Base-by-base conservation (phyloP, 441 rosid genomes). In the Populus tomentosa region DNA sequence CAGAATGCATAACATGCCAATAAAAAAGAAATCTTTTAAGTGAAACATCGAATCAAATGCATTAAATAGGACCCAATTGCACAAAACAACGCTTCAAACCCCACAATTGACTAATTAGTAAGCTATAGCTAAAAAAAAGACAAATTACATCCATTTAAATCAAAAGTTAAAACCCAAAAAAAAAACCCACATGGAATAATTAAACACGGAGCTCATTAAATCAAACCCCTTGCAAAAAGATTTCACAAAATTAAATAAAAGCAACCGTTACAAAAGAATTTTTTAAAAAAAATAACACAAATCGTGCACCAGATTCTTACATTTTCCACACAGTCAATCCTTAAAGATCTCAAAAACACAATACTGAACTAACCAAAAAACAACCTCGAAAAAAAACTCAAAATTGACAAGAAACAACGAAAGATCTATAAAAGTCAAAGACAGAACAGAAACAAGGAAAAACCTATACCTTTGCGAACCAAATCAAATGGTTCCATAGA, bases 401-500 rank as follows among this genome's bases (percentile, higher is more conserved):
- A 11, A 76, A 56, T 68, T 10, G 24, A 35, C 18, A 35, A n/a
- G n/a, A 63, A 14, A 75, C 23, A 67, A 53, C 67, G 35, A 20
- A 35, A 42, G 24, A 21, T 65, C 32, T 20, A 73, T 1, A 26
- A 30, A 11, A 24, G 13, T 10, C 38, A 38, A 69, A 11, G 62
- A 65, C 73, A 32, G 18, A 33, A 32, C 28, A 50, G 65, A 42
- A 56, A 75, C 46, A 73, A 21, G 28, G 0, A 24, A 21, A 4
- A 62, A 66, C n/a, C 32, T 74, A 77, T 88, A 90, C 95, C 97
- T 90, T 90, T 87, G 28, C 87, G 89, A 80, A 93, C 82, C 85
- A 90, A 88, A 88, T 87, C 83, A 76, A 87, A 89, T 68, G 88
- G 92, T 86, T 91, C 93, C 97, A 89, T 93, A 76, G 67, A 26